Base-by-base conservation (phyloP, 2,329 filamentous ascomycete species). In the Kalaharituber pfeilii region DNA sequence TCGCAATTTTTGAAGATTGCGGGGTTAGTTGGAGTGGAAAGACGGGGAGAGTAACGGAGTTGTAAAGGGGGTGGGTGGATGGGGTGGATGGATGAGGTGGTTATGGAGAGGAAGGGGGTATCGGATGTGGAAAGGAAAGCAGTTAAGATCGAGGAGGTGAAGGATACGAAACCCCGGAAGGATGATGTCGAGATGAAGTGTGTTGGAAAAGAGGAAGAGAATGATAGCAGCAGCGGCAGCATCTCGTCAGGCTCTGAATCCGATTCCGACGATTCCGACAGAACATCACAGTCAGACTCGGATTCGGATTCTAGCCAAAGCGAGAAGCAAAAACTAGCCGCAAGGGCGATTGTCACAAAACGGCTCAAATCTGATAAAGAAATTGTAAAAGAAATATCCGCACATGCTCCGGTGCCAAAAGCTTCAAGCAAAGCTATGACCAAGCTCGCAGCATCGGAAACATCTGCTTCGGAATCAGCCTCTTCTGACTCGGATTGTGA, bases 31-130 rank as follows among this genome's bases (percentile, higher is more conserved):
- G 70, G 4, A 67, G 70, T 1, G 69, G 68, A 1, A 69, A 69
- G 1, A 68, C 67, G 8, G 66, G 67, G 15, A 73, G 73, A 49
- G 72, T 74, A 36, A 67, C 73, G 2, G 79, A 82, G 54, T 95
- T 82, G 53, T 86, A 83, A 22, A 81, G 84, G 64, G 89, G 89
- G 1, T 96, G 91, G 89, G 76, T 94, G 0, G 82, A 94, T 62
- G 77, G 80, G 57, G 53, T 70, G 95, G 1, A 76, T 94, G 2
- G 84, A 93, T 67, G 68, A 68, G 7, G 13, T 22, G 13, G 1
- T 22, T 13, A 1, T 47, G 5, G 25, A 47, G 1, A 47, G 22
- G 5, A n/a, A n/a, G n/a, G n/a, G n/a, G n/a, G n/a, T n/a, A n/a
- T n/a, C n/a, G n/a, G 33, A 13, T 13, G 33, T 39, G 33, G 71